Evolutionary conservation across 306 rosid genomes (phyloP).

Genomic region (Phaseolus lunatus): DNA sequence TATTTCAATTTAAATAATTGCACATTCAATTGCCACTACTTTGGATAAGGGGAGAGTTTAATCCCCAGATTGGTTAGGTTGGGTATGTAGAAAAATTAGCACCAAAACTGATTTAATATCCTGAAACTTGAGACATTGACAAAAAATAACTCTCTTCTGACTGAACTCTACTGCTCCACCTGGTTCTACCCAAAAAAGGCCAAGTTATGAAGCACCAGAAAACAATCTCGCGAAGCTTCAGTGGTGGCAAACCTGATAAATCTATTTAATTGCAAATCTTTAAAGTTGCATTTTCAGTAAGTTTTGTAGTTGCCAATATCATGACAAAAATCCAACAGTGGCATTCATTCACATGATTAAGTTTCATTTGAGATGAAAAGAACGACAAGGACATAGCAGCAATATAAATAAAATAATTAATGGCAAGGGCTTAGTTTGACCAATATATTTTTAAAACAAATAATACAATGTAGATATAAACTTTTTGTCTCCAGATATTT

Average conservation of each 20-base stretch:
- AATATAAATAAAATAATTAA: no score
- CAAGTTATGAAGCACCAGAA: neutral
- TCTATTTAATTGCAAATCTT: neutral
- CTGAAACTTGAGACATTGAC: neutral
- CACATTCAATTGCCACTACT: slow-evolving; percentile 14
- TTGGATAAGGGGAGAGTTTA: neutral
- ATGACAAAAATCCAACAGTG: neutral
- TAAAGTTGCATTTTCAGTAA: neutral
- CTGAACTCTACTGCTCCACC: slow-evolving; percentile 11
- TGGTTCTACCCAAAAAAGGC: neutral
- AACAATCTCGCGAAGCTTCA: neutral
- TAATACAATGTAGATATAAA: no score
- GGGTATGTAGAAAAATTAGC: neutral
- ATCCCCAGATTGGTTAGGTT: neutral
- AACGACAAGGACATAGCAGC: no score
- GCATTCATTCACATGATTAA: neutral
- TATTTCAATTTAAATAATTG: slow-evolving; percentile 23
- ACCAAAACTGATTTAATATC: slow-evolving; percentile 22
- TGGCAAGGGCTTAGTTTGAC: no score
- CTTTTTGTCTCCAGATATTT: neutral
- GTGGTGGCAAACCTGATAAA: neutral
- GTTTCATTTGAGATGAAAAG: no score
- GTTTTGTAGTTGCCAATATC: neutral
- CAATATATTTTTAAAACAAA: no score
- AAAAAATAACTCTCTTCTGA: slow-evolving; percentile 6